Percentiles rank a stretch among this genome's conserved stretches.
Evolutionary conservation across 2,329 filamentous ascomycete genomes (phyloP).

Genomic region (Thelonectria rubi): DNA sequence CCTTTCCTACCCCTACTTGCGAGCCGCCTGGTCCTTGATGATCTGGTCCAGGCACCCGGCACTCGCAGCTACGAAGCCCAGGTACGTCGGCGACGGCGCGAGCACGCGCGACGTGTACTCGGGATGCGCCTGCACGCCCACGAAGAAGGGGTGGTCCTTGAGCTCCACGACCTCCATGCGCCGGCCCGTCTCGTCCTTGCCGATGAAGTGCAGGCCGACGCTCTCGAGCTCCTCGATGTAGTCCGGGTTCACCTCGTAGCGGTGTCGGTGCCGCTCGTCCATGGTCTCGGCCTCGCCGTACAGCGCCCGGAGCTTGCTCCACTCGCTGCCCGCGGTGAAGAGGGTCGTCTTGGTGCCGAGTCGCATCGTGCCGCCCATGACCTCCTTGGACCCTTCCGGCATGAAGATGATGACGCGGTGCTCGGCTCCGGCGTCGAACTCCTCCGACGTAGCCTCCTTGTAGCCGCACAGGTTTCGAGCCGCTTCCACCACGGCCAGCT

Average conservation of each 20-base stretch:
- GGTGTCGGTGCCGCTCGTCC: slow-evolving; percentile 83
- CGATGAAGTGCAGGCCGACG: slow-evolving; percentile 77
- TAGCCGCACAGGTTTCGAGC: slow-evolving; percentile 72
- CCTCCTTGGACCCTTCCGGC: slow-evolving; percentile 58
- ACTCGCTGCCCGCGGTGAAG: slow-evolving; percentile 80
- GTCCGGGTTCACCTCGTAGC: slow-evolving; percentile 89
- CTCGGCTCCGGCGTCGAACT: slow-evolving; percentile 64
- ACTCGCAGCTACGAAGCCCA: slow-evolving; percentile 62
- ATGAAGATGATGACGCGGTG: slow-evolving; percentile 86
- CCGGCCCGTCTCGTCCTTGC: slow-evolving; percentile 79
- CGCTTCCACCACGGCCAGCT: slow-evolving; percentile 90
- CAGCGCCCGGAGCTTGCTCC: slow-evolving; percentile 78
- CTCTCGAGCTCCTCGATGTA: slow-evolving; percentile 74
- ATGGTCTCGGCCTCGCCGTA: slow-evolving; percentile 70
- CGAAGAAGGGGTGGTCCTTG: slow-evolving; percentile 84
- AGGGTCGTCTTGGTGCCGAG: slow-evolving; percentile 77
- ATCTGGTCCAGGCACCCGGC: slow-evolving; percentile 60
- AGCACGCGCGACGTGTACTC: slow-evolving; percentile 76
- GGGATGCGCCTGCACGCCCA: slow-evolving; percentile 68
- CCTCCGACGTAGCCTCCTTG: slow-evolving; percentile 62
- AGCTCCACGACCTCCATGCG: slow-evolving; percentile 87
- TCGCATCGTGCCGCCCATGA: slow-evolving; percentile 84
- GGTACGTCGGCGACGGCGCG: slow-evolving; percentile 74
- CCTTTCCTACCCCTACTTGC: no score
- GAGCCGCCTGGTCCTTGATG: neutral